phyloP scores from a whole-genome alignment of 305 asterid genomes.

The Plantago lanceolata region DNA sequence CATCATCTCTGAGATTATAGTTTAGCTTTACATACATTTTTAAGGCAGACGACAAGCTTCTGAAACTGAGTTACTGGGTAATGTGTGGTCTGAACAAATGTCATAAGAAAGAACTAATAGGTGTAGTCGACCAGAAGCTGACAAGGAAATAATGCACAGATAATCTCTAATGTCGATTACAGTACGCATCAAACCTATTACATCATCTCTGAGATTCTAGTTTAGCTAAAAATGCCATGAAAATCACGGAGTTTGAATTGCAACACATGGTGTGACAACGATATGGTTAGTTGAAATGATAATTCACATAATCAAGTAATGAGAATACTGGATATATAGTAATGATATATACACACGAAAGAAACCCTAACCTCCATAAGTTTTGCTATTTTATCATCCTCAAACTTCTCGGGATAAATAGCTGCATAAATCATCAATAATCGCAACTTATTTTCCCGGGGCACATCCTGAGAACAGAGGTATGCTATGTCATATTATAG shows the following conservation, averaged over 20 bases:
- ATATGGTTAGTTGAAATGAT: background rate
- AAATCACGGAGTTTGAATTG: background rate
- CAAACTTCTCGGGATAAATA: constrained; percentile 87
- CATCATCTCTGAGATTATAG: background rate
- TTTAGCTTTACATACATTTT: background rate
- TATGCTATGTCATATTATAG: constrained; percentile 17
- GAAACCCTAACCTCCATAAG: constrained; percentile 70
- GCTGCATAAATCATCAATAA: constrained; percentile 96
- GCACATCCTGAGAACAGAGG: constrained; percentile 58
- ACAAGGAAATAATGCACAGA: background rate
- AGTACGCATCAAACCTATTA: background rate
- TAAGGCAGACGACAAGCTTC: background rate
- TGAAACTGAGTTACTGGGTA: too few species aligned
- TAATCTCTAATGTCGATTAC: background rate
- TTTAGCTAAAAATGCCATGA: background rate
- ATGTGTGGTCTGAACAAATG: background rate
- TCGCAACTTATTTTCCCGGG: constrained; percentile 83
- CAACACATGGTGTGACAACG: background rate
- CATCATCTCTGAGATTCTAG: background rate
- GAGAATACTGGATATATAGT: constrained; percentile 1
- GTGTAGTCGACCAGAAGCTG: background rate
- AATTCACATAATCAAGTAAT: background rate
- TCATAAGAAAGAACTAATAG: background rate
- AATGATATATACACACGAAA: background rate
- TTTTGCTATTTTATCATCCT: constrained; percentile 73